Base-by-base conservation (phyloP, 139 green algal genomes). In the Coccomyxa sp. region DNA sequence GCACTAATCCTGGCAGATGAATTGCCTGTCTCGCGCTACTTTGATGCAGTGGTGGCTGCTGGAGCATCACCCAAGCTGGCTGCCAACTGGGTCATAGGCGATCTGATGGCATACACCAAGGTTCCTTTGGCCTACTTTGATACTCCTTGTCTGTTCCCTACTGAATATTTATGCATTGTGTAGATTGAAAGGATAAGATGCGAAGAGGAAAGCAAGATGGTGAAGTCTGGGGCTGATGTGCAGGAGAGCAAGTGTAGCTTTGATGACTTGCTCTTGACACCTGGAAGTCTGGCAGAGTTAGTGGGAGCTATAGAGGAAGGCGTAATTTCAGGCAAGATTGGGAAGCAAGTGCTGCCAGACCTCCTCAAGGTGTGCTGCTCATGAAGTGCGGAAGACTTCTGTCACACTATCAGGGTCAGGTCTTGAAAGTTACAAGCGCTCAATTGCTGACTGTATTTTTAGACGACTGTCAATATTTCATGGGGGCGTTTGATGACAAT, bases 321-420 rank as follows among this genome's bases (percentile, higher is more conserved):
- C 76, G 90, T 88, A 31, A 98, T 99, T 88, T 97, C 91, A 83
- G 96, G 96, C 84, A 99, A 99, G 90, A 99, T 99, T 81, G 96
- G 89, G 45, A 99, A 99, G 86, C 93, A 99, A 76, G 82, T 98
- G 68, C 88, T 98, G 84, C 94, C 95, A 1, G 88, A 93, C 7
- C 89, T 98, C 71, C 85, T 98, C 31, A 67, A 94, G 79, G 94
- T 86, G 67, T 59, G 92, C 7, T 1, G 81, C 87, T 58, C 15
- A 58, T 58, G 16, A 80, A 32, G 0, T 80, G 13, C 3, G 76
- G 1, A 51, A 51, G 38, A 51, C 38, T 51, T 51, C 38, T 51
- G 38, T 51, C 38, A 51, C 38, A 51, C 38, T 51, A 63, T 80
- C 16, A n/a, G 15, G 76, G 16, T 28, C 27, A 63, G 31, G 13